These are phyloP conservation scores for Mucuna pruriens DNA, from an alignment of 306 rosid species.

Conservation along the genomic window DNA sequence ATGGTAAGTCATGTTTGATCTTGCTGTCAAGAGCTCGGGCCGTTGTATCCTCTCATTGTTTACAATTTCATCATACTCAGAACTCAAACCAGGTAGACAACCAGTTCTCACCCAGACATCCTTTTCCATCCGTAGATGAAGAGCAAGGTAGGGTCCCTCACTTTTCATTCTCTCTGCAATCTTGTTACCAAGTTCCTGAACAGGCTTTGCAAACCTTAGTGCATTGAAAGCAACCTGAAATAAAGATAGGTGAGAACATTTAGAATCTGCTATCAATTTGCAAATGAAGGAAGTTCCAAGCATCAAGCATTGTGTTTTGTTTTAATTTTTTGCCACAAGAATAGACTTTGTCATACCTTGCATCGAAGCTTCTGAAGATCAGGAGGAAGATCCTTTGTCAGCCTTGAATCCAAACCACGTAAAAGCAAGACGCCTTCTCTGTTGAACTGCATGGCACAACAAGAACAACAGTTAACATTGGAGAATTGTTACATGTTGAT, in stretches of 20 bases:
- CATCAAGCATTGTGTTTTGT: not conserved
- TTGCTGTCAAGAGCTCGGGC: conserved; percentile 84
- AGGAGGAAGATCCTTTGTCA: conserved; percentile 91
- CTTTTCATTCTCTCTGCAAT: conserved; percentile 79
- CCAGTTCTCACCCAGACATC: conserved; percentile 99
- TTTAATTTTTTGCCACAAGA: not conserved
- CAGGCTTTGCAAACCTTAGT: conserved; percentile 84
- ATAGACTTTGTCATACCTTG: conserved; percentile 64
- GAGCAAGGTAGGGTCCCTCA: conserved; percentile 90
- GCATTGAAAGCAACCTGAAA: conserved; percentile 96
- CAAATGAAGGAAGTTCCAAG: not conserved
- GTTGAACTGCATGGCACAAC: conserved; percentile 62
- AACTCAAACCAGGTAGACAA: conserved; percentile 87
- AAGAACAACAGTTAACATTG: conserved; percentile 1
- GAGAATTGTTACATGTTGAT: not conserved
- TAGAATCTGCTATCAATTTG: conserved; percentile 33
- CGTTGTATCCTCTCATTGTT: conserved; percentile 64
- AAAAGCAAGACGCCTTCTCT: conserved; percentile 92
- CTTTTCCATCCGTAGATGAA: conserved; percentile 94
- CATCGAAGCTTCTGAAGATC: conserved; percentile 98
- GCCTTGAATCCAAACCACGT: conserved; percentile 90
- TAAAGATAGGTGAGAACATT: conserved; percentile 23
- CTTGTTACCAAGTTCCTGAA: conserved; percentile 77
- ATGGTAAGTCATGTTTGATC: conserved; percentile 86
- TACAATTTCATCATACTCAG: conserved; percentile 71